Percentiles rank a stretch among this genome's conserved stretches.
Conservation (phyloP, 805 yeast species). For the Komagataella kurtzmanii region DNA sequence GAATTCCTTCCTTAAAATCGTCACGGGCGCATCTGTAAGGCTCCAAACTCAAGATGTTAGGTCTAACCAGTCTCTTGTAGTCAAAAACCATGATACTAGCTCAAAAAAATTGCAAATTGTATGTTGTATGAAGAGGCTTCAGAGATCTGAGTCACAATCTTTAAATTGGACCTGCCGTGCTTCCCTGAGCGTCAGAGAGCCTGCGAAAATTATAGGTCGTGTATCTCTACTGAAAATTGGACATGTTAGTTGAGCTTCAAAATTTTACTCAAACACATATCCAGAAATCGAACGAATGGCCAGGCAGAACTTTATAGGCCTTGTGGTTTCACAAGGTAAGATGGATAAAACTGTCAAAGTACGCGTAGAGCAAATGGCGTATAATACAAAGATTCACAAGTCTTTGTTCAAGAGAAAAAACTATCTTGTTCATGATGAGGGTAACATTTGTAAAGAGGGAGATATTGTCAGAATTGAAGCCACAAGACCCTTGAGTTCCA, state of each 20-base stretch:
- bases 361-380: conserved; percentile 65
- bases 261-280: neutral
- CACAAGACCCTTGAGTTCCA: conserved; percentile 71
- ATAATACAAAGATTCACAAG: conserved; percentile 60
- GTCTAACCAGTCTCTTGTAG: conserved; percentile 54
- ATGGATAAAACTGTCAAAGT: conserved; percentile 95
- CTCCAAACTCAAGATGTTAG: conserved; percentile 69
- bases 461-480: conserved; percentile 90
- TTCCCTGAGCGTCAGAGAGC: neutral
- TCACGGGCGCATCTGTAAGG: conserved; percentile 97
- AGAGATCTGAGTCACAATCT: neutral
- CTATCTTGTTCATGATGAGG: conserved; percentile 88
- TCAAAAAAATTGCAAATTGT: neutral
- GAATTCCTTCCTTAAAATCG: conserved; percentile 77
- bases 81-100: conserved; percentile 29
- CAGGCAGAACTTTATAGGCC: conserved; percentile 81
- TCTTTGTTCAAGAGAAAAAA: conserved; percentile 70
- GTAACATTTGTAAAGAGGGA: conserved; percentile 83
- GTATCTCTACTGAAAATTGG: neutral
- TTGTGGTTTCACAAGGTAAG: conserved; percentile 91
- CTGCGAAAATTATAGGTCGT: neutral
- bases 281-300: conserved; percentile 39
- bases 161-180: neutral
- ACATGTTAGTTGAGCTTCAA: neutral
- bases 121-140: neutral